Base-by-base conservation (phyloP, 164 flowering plant genomes). In the Cinnamomum chago region DNA sequence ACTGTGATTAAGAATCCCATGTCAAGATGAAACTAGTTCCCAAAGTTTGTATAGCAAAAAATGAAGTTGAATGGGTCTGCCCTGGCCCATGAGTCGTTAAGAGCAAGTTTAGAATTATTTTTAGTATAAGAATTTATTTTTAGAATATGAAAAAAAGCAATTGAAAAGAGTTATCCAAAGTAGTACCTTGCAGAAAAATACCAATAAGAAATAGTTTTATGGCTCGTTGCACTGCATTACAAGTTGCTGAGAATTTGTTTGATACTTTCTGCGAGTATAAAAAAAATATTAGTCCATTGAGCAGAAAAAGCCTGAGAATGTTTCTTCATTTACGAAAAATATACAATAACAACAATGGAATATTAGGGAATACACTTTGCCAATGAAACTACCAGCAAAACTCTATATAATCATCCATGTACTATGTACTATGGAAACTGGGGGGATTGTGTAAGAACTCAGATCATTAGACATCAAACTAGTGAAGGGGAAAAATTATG, bases 151-250 rank as follows among this genome's bases (percentile, higher is more conserved):
- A 58, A 20, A 62, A 62, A 35, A 17, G 28, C 40, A 74, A 23
- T 40, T 40, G 47, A 35, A 35, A 35, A 35, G 47, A 35, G 47
- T 2, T 67, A 70, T 23, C 50, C 35, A 30, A 15, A 33, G 33
- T 58, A 68, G 47, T 83, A 89, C 95, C 96, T 89, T 91, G 96
- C 77, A 90, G 88, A 71, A 89, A 35, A 77, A 88, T 72, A 40
- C 96, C 96, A 30, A 91, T 84, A 72, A 89, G 40, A 80, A 88
- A 90, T 25, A 90, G 85, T 65, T 86, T 81, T 23, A 70, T 69
- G 2, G 89, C 88, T 70, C 85, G 85, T 52, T 81, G 14, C 55
- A 80, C 22, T 25, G 86, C 91, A 68, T 90, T 88, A 80, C 78
- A 62, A 24, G 94, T 82, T 58, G 92, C 94, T 17, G 79, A 81